Evolutionary conservation across 768 basidiomycete genomes (phyloP), one percentile per base, ranked within the genome.

Genomic region (Paxillus involutus): DNA sequence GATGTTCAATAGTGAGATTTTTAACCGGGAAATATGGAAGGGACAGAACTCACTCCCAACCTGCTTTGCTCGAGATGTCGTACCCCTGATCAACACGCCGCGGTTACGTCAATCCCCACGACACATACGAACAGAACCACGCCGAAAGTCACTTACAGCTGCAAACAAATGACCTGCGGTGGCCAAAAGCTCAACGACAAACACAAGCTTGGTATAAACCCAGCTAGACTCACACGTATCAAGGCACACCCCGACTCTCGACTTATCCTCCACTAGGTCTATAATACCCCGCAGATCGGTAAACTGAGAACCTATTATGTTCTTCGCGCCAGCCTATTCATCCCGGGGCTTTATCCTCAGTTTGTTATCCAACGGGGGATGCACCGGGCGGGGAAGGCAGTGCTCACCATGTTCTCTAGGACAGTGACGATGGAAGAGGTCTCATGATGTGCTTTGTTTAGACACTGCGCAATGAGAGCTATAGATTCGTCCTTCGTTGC

Each of bases 371-470:
- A 7, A 47, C 21, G 26, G 2, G 10, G n/a, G 44, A 35, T 5
- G n/a, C 6, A 29, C n/a, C 14, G 12, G 47, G 40, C 35, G 47
- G 8, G 33, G 7, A 40, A 33, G 7, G 13, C 21, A 3, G 12
- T 8, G n/a, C 53, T 40, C 46, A 80, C 92, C 93, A 94, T 95
- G 62, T 90, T 92, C 68, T 94, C 92, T 4, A 95, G 71, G 7
- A 94, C 86, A 10, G 77, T 79, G 1, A 81, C 77, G 8, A 93
- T 81, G 7, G 60, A 71, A 10, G 71, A 66, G 0, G 88, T 91
- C 57, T 75, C 77, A 45, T 71, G 73, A 62, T 94, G 91, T 0
- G 87, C 91, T 14, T 78, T 75, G 57, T 94, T 93, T 56, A 95
- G 77, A 49, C 81, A 84, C 37, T 83, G 77, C 0, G 90, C 91